Percentiles rank a stretch among this genome's conserved stretches.
Evolutionary conservation across 495 filamentous ascomycete genomes (phyloP).

Genomic region (Penicillium canescens): DNA sequence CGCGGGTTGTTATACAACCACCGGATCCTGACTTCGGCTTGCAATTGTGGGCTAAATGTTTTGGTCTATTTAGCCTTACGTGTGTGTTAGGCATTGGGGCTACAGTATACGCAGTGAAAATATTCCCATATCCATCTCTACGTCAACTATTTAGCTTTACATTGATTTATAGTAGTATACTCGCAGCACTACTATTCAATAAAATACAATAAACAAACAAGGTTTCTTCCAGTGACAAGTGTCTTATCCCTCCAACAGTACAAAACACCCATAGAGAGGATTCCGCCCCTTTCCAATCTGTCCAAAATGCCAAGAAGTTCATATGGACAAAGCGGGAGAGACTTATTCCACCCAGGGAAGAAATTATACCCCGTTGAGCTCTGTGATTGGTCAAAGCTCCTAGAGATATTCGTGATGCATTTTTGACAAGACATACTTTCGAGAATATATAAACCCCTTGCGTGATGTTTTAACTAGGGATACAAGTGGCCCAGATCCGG

Average conservation of each 20-base stretch:
- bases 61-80: background rate
- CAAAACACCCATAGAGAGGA: no score
- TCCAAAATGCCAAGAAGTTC: background rate
- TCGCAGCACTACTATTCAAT: background rate
- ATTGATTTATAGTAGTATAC: background rate
- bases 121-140: no score
- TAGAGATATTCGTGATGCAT: background rate
- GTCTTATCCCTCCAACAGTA: no score
- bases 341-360: constrained; percentile 19
- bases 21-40: background rate
- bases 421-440: background rate
- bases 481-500: no score
- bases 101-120: no score
- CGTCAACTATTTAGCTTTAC: no score
- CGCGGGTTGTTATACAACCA: background rate
- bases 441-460: background rate
- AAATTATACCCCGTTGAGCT: constrained; percentile 16
- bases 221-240: no score
- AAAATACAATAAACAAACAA: background rate
- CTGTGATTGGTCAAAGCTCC: constrained; percentile 9
- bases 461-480: background rate
- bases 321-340: constrained; percentile 13
- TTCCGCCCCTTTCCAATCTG: background rate
- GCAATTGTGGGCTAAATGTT: background rate
- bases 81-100: no score